phyloP scores from a whole-genome alignment of 371 early-diverging fungal genomes.

The Lichtheimia hyalospora region DNA sequence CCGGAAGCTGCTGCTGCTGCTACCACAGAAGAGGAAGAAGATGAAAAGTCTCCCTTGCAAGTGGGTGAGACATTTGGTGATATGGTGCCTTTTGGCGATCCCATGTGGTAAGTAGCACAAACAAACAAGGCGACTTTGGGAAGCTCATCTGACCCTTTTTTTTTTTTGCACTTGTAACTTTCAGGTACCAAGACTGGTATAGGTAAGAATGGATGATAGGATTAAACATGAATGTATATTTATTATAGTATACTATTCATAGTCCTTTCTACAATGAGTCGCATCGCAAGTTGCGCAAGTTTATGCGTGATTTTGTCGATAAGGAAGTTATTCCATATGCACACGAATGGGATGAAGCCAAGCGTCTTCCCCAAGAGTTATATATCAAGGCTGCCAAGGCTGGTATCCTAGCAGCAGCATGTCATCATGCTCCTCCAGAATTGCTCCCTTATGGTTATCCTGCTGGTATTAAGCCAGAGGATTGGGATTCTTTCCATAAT shows the following conservation, averaged over 20 bases:
- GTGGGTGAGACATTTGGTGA: constrained; percentile 66
- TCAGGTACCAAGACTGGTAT: constrained; percentile 13
- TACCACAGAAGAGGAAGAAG: constrained; percentile 17
- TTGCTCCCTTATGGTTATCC: constrained; percentile 34
- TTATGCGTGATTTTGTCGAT: constrained; percentile 75
- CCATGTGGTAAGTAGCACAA: constrained; percentile 60
- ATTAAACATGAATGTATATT: no score
- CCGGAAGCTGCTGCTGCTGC: constrained; percentile 30
- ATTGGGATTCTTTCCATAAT: constrained; percentile 80
- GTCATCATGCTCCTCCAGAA: constrained; percentile 41
- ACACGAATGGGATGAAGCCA: constrained; percentile 88
- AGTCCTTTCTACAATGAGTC: constrained; percentile 78
- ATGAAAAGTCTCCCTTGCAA: constrained; percentile 19
- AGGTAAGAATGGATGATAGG: not conserved
- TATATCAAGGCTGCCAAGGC: constrained; percentile 72
- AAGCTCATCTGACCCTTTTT: not conserved
- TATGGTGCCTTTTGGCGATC: constrained; percentile 81
- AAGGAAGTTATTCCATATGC: constrained; percentile 80
- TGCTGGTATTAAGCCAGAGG: constrained; percentile 49
- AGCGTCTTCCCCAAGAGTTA: constrained; percentile 66
- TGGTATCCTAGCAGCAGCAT: constrained; percentile 72
- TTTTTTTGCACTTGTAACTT: not conserved
- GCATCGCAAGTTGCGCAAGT: constrained; percentile 70
- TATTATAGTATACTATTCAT: constrained; percentile 15
- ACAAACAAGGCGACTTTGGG: not conserved